Base-by-base conservation (phyloP, 2,329 filamentous ascomycete species). In the Neofusicoccum kwambonambiense region DNA sequence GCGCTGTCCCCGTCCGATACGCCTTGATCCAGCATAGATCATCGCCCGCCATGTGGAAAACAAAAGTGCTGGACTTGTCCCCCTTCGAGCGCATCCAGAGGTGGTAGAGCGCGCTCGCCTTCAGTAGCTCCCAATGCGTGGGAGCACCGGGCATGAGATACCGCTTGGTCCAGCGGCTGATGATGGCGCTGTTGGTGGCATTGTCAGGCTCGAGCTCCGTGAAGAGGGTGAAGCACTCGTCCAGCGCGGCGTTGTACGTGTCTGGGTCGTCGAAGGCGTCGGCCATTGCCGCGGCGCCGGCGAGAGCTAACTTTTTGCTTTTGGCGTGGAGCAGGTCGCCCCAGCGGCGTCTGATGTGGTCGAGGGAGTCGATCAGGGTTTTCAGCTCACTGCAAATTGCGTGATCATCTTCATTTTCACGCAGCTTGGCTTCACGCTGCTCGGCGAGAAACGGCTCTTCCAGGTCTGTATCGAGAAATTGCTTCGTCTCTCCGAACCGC, bases 41-140 rank as follows among this genome's bases (percentile, higher is more conserved):
- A 12, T 67, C 65, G 5, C 80, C 80, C 0, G 80, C 80, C 68
- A 81, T 75, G 27, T 69, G 66, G 52, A 76, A 80, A 0, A 78
- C 72, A 35, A 82, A 75, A 11, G 52, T 27, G 0, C 67, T 67
- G 5, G 42, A 37, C 13, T 69, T 68, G 3, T 67, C 67, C 4
- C 71, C 69, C 17, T 17, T 11, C 6, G 35, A 12, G 0, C 8
- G 6, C 39, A n/a, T 42, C 39, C 73, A 73, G 0, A 57, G 65
- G 4, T 68, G 68, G 35, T 79, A 80, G 2, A 82, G 62, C 0
- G 77, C 71, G 0, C 81, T 83, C 1, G 83, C 82, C 51, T 78
- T 80, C 5, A 85, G 69, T 0, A 77, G 66, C 0, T 80, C 76
- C 83, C 83, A 85, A 0, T 67, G 22, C 19, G 75, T 51, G 62